phyloP scores from a whole-genome alignment of 306 rosid genomes.

The Rosa lucieae region DNA sequence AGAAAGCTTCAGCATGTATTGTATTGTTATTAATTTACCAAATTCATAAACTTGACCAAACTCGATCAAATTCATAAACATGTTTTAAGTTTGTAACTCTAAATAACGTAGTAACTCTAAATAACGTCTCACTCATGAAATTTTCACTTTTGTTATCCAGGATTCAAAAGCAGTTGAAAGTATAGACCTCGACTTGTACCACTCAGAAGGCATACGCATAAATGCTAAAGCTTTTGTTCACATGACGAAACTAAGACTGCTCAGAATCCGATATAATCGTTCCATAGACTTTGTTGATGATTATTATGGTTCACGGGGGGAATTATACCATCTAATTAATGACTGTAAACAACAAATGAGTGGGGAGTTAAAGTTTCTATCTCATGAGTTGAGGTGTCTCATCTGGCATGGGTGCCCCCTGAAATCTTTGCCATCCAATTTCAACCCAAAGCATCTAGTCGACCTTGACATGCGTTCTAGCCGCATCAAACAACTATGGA shows the following conservation, averaged over 20 bases:
- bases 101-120: neutral
- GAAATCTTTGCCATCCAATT: too few relatives aligned
- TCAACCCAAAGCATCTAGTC: too few relatives aligned
- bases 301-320: neutral
- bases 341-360: neutral
- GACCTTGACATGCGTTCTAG: too few relatives aligned
- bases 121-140: neutral
- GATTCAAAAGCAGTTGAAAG: constrained; percentile 17
- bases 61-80: neutral
- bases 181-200: neutral
- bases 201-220: neutral
- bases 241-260: constrained; percentile 25
- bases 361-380: too few relatives aligned
- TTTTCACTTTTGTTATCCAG: constrained; percentile 6
- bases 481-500: too few relatives aligned
- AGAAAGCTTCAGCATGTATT: neutral
- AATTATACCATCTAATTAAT: neutral
- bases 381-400: too few relatives aligned
- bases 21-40: too few relatives aligned
- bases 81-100: neutral
- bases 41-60: too few relatives aligned
- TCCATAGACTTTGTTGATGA: neutral
- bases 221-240: constrained; percentile 29
- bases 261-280: neutral
- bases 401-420: too few relatives aligned